Percentiles rank a stretch among this genome's conserved stretches.
Conservation (phyloP, 2,329 filamentous ascomycete genomes). For the Leptographium lundbergii region DNA sequence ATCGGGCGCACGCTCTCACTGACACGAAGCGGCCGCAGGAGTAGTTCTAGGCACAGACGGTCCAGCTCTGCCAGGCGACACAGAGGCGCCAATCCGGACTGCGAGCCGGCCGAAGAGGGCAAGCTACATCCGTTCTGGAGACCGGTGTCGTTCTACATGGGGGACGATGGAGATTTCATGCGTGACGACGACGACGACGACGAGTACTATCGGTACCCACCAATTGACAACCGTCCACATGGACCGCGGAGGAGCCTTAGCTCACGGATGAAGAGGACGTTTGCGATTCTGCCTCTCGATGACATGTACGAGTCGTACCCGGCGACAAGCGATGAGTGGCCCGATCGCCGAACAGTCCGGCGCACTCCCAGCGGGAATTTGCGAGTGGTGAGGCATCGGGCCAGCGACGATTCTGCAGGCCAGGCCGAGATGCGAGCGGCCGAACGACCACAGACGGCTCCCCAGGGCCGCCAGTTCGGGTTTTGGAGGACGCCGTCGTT, state of each 20-base stretch:
- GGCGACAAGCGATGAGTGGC: slow-evolving; percentile 16
- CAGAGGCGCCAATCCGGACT: slow-evolving; percentile 22
- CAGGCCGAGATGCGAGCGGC: slow-evolving; percentile 12
- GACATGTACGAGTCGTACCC: slow-evolving; percentile 23
- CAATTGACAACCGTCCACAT: slow-evolving; percentile 33
- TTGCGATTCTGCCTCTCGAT: slow-evolving; percentile 44
- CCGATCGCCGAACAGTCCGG: slow-evolving; percentile 44
- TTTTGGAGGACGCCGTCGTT: slow-evolving; percentile 9
- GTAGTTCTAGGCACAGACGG: not conserved
- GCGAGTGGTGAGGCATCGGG: slow-evolving; percentile 41
- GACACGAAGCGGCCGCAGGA: slow-evolving; percentile 17
- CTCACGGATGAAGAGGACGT: slow-evolving; percentile 42
- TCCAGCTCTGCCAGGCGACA: slow-evolving; percentile 11
- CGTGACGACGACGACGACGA: slow-evolving; percentile 20
- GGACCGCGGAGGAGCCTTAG: slow-evolving; percentile 36
- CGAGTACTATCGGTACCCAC: slow-evolving; percentile 32
- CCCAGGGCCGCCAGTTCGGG: slow-evolving; percentile 13
- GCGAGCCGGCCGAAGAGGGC: slow-evolving; percentile 36
- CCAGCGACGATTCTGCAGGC: slow-evolving; percentile 32
- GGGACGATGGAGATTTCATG: slow-evolving; percentile 17
- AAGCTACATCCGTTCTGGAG: slow-evolving; percentile 51
- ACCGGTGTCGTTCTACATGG: slow-evolving; percentile 31
- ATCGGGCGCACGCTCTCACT: slow-evolving; percentile 41
- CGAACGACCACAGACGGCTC: slow-evolving; percentile 25
- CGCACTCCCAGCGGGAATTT: slow-evolving; percentile 48